A percentile compares a stretch with the other conserved stretches of the same genome.
phyloP scores from a whole-genome alignment of 768 basidiomycete genomes.

The Pisolithus albus region DNA sequence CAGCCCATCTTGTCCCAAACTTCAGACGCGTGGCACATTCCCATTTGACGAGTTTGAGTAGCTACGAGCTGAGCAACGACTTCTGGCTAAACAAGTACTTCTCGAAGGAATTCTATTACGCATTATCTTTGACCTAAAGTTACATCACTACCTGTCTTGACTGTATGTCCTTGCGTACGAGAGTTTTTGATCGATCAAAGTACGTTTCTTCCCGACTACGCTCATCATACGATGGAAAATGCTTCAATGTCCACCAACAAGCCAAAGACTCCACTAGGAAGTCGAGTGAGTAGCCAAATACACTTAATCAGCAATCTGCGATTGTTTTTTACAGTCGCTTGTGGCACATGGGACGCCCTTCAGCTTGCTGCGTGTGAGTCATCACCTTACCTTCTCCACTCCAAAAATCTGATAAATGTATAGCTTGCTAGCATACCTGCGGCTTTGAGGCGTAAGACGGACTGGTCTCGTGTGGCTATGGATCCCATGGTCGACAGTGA shows the following conservation, averaged over 20 bases:
- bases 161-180: neutral
- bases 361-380: neutral
- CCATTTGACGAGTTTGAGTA: constrained; percentile 16
- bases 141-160: neutral
- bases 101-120: constrained; percentile 22
- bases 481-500: constrained; percentile 2
- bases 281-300: neutral
- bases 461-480: neutral
- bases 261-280: neutral
- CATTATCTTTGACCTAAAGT: neutral
- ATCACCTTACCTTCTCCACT: neutral
- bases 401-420: neutral
- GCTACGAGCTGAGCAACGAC: constrained; percentile 13
- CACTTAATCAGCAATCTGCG: neutral
- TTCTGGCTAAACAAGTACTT: constrained; percentile 29
- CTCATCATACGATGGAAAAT: neutral
- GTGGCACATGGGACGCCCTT: neutral
- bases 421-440: neutral
- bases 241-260: neutral
- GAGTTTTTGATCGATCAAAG: neutral
- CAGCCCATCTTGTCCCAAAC: constrained; percentile 20
- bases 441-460: neutral
- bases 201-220: neutral
- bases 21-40: constrained; percentile 20
- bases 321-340: neutral